These are phyloP conservation scores for Mucor indicus DNA, from an alignment of 371 early-diverging fungal genomes.

Conservation along the genomic window DNA sequence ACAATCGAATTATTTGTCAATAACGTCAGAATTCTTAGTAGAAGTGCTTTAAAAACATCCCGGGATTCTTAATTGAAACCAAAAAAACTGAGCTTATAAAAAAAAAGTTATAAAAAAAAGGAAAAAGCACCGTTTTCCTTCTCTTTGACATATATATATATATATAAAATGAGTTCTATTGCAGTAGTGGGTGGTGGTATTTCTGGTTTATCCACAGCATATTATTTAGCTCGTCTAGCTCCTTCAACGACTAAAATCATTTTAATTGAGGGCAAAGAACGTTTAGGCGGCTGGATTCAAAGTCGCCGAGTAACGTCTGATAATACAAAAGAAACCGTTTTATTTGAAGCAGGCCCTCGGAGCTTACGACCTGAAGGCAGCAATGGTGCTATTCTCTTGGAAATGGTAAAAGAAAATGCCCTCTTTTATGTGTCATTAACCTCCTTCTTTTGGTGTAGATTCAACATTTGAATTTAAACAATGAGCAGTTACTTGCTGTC, in stretches of 20 bases:
- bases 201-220: slow-evolving; percentile 86
- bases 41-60: slow-evolving; percentile 22
- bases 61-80: no score
- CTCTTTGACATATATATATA: neutral
- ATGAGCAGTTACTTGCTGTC: slow-evolving; percentile 49
- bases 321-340: slow-evolving; percentile 23
- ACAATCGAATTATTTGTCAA: slow-evolving; percentile 57
- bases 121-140: no score
- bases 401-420: slow-evolving; percentile 58
- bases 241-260: slow-evolving; percentile 54
- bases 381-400: slow-evolving; percentile 71
- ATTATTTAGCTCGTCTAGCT: slow-evolving; percentile 66
- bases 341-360: slow-evolving; percentile 87
- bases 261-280: slow-evolving; percentile 70
- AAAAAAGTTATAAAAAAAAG: no score
- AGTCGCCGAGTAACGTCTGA: slow-evolving; percentile 48
- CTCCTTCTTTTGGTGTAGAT: slow-evolving; percentile 6
- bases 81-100: no score
- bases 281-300: slow-evolving; percentile 88
- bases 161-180: slow-evolving; percentile 11
- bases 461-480: slow-evolving; percentile 13
- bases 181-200: slow-evolving; percentile 92
- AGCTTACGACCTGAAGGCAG: slow-evolving; percentile 79
- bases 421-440: neutral
- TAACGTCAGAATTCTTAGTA: slow-evolving; percentile 48